Base-by-base conservation (phyloP, 169 alveolate species). In the Cryptosporidium canis region DNA sequence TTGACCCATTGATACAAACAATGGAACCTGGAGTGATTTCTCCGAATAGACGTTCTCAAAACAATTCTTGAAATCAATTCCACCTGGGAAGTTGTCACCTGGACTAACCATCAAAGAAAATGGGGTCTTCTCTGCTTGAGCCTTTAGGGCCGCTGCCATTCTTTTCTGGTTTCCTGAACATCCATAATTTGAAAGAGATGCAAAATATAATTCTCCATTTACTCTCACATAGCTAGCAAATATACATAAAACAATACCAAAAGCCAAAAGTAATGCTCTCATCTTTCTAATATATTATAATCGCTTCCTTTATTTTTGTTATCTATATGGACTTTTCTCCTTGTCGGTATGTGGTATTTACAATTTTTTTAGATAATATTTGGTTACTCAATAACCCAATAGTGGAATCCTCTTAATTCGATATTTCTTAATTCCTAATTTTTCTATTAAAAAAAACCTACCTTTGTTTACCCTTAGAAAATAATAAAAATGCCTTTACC, bases 161-260 rank as follows among this genome's bases (percentile, higher is more conserved):
- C 45, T 77, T 58, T 37, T 77, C 33, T 77, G 87, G 55, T n/a
- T 77, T 37, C 87, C 72, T 8, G 77, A 41, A 33, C 87, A 77
- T 16, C 87, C 87, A 77, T 77, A 77, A n/a, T 77, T 77, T 35
- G 87, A 56, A 16, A 77, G 33, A 18, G 87, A 77, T 77, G 87
- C 87, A 77, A 77, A 77, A 77, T 77, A 77, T 27, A 77, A 77
- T 43, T 77, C 87, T 39, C 87, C 64, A 37, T 55, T 77, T 35
- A 44, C 87, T 44, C 37, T 21, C 9, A 21, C 8, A 16, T n/a
- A 39, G 58, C 43, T 56, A 58, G 33, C 31, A 44, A 53, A 35
- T 21, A 77, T 12, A 56, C 70, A 53, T 5, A 77, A 41, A 56
- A 44, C 51, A 58, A 77, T 41, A 18, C 87, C 72, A 29, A 77